Evolutionary conservation across 805 yeast genomes (phyloP).

Genomic region (Isabelozyma pseudorhagii): DNA sequence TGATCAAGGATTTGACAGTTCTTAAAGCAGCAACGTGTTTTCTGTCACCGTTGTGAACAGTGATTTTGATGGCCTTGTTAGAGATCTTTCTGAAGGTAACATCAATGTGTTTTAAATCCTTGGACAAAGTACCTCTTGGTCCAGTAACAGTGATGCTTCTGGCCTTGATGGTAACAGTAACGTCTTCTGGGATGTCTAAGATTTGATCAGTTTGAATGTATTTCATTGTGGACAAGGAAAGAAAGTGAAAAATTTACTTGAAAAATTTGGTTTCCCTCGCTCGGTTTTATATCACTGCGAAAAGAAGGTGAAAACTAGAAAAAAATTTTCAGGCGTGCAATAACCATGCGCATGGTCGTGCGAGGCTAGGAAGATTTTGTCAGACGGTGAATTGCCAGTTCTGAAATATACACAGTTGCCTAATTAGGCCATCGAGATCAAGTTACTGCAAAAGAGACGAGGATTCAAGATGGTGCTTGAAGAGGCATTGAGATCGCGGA

Average conservation of each 20-base stretch:
- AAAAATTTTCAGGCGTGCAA: background rate
- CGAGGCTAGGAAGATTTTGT: background rate
- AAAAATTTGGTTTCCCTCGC: background rate
- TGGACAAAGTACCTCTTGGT: slow-evolving; percentile 93
- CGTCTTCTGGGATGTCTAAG: slow-evolving; percentile 89
- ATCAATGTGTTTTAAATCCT: slow-evolving; percentile 91
- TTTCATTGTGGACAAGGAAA: slow-evolving; percentile 48
- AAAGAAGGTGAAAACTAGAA: background rate
- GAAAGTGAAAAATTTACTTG: background rate
- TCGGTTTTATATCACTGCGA: background rate
- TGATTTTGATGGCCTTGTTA: slow-evolving; percentile 74
- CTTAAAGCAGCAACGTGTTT: slow-evolving; percentile 99
- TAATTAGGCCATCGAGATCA: too few species aligned
- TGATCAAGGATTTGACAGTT: slow-evolving; percentile 93
- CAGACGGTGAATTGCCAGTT: background rate
- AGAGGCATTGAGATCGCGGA: too few species aligned
- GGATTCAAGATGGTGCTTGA: too few species aligned
- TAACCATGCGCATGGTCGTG: background rate
- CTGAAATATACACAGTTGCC: background rate
- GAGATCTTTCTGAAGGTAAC: slow-evolving; percentile 84
- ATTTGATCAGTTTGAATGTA: slow-evolving; percentile 84
- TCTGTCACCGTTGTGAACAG: slow-evolving; percentile 98
- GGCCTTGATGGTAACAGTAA: slow-evolving; percentile 85
- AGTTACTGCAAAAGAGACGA: too few species aligned
- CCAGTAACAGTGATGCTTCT: slow-evolving; percentile 89